phyloP scores from a whole-genome alignment of 352 stramenopile species.

The Lagenidium giganteum region DNA sequence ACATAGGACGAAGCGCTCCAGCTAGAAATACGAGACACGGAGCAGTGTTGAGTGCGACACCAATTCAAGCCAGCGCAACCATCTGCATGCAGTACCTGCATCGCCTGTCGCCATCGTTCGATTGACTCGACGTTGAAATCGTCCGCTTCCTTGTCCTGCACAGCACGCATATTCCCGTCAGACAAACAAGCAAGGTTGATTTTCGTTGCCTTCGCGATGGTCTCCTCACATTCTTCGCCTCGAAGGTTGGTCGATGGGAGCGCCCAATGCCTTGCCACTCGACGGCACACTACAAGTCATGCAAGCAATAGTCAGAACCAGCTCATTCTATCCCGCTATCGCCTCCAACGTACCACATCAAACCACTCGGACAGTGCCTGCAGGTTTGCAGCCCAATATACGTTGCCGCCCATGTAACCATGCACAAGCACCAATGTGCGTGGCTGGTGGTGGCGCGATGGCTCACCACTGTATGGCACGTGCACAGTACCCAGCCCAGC shows the following conservation, averaged over 20 bases:
- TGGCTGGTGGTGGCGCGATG: constrained; percentile 36
- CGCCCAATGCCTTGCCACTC: constrained; percentile 80
- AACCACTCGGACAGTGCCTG: constrained; percentile 72
- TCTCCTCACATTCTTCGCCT: constrained; percentile 34
- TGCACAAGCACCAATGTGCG: constrained; percentile 73
- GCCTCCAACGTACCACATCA: constrained; percentile 76
- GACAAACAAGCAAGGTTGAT: no score
- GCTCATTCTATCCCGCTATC: no score
- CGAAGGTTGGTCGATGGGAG: constrained; percentile 54
- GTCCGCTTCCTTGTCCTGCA: constrained; percentile 63
- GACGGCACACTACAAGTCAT: constrained; percentile 76
- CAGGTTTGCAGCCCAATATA: constrained; percentile 74
- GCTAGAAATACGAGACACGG: no score
- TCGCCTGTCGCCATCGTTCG: constrained; percentile 62
- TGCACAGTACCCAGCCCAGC: constrained; percentile 69
- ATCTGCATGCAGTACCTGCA: no score
- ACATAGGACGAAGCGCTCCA: constrained; percentile 75
- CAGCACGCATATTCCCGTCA: not conserved
- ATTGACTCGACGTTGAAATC: constrained; percentile 79
- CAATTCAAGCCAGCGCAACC: no score
- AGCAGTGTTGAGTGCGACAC: no score
- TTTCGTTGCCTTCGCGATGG: no score
- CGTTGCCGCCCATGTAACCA: constrained; percentile 69
- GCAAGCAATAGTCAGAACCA: no score
- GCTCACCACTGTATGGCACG: constrained; percentile 66